These are phyloP conservation scores for Talaromyces piceae DNA, from an alignment of 2,329 filamentous ascomycete genomes.

Conservation along the genomic window DNA sequence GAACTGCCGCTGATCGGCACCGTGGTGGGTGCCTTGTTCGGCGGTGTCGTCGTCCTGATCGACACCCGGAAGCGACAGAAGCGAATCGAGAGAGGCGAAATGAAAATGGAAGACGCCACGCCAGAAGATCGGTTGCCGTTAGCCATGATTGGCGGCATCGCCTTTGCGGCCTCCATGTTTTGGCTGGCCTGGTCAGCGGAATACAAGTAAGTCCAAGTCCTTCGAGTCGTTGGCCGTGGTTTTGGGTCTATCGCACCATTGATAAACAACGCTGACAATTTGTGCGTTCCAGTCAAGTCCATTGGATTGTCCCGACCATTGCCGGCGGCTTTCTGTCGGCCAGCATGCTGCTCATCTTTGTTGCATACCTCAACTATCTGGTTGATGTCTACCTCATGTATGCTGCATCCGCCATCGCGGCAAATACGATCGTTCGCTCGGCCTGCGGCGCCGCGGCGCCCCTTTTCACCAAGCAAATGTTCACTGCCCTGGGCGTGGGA, in stretches of 20 bases:
- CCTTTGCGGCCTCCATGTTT: constrained; percentile 18
- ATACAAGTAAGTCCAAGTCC: constrained; percentile 1
- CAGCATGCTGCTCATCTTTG: constrained; percentile 18
- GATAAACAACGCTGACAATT: background rate
- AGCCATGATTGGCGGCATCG: constrained; percentile 17
- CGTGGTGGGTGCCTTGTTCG: background rate
- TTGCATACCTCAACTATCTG: constrained; percentile 10
- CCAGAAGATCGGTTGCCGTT: constrained; percentile 20
- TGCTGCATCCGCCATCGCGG: constrained; percentile 9
- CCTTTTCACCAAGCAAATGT: constrained; percentile 12
- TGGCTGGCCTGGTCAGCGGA: constrained; percentile 22
- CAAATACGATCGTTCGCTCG: constrained; percentile 7
- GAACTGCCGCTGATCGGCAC: constrained; percentile 43
- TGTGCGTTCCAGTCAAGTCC: constrained; percentile 11
- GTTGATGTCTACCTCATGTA: constrained; percentile 1
- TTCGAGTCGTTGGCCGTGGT: no score
- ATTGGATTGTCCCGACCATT: constrained; percentile 20
- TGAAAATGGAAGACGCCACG: background rate
- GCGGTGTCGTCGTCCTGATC: background rate
- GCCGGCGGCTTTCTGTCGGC: constrained; percentile 17
- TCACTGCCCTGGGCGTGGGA: constrained; percentile 7
- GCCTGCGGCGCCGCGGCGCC: constrained; percentile 15
- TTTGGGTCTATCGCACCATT: no score
- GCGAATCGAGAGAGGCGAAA: background rate
- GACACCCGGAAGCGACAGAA: background rate